Percentiles rank a stretch among this genome's conserved stretches.
Evolutionary conservation across 495 filamentous ascomycete genomes (phyloP).

Genomic region (Paragyromitra xinjiangensis): DNA sequence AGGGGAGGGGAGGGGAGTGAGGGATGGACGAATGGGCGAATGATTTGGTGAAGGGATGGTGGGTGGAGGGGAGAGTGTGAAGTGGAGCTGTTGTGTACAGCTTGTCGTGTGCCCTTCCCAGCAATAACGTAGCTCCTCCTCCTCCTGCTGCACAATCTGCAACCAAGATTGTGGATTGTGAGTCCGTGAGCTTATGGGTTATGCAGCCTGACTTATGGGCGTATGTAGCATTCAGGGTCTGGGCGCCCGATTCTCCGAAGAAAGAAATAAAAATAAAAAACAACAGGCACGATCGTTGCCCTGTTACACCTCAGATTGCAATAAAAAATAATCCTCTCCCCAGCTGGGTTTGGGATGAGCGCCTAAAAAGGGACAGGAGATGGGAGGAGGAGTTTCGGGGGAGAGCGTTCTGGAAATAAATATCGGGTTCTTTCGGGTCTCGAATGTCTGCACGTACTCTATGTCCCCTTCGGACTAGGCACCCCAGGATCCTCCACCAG

Average conservation of each 20-base stretch:
- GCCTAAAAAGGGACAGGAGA: background rate
- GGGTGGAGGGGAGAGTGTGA: conserved; percentile 1
- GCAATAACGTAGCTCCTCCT: conserved; percentile 19
- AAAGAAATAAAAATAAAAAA: background rate
- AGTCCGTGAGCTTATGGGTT: conserved; percentile 46
- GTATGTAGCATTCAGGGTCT: conserved; percentile 1
- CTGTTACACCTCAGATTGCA: conserved; percentile 22
- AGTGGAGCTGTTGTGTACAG: conserved; percentile 31
- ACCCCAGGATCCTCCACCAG: conserved; percentile 13
- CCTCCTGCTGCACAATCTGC: background rate
- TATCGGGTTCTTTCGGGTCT: conserved; percentile 51
- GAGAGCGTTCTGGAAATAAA: conserved; percentile 44
- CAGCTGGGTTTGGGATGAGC: conserved; percentile 32
- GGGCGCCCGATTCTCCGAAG: conserved; percentile 30
- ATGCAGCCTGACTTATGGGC: conserved; percentile 26
- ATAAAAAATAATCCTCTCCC: conserved; percentile 15
- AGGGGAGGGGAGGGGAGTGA: background rate
- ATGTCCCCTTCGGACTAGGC: conserved; percentile 2
- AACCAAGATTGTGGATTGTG: conserved; percentile 12
- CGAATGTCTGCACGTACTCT: conserved; percentile 1
- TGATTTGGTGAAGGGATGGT: conserved; percentile 10
- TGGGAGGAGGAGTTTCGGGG: background rate
- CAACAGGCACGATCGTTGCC: conserved; percentile 10
- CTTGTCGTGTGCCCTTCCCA: conserved; percentile 40
- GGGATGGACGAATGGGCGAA: background rate